A percentile compares a stretch with the other conserved stretches of the same genome.
Evolutionary conservation across 2,329 filamentous ascomycete genomes (phyloP).

Genomic region (Penicillium aurantiogriseum): DNA sequence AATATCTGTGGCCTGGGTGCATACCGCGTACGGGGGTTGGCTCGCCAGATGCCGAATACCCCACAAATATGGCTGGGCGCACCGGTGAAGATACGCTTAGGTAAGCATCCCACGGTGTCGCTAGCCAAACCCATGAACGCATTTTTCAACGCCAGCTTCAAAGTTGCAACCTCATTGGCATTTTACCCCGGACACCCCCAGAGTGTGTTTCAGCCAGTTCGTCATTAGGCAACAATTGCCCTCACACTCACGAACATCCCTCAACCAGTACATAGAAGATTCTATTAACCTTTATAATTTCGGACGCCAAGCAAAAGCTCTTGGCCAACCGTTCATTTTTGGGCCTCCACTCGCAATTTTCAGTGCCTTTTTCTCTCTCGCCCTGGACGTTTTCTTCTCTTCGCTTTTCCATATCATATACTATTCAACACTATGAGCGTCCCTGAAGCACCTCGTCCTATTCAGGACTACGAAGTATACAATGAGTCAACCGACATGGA

Average conservation of each 20-base stretch:
- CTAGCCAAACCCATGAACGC: neutral
- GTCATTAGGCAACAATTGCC: neutral
- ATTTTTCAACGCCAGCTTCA: neutral
- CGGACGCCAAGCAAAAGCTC: slow-evolving; percentile 21
- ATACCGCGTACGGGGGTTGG: neutral
- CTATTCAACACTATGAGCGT: slow-evolving; percentile 15
- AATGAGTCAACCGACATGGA: slow-evolving; percentile 18
- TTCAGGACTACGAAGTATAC: slow-evolving; percentile 17
- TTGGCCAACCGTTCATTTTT: slow-evolving; percentile 16
- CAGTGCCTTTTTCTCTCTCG: slow-evolving; percentile 14
- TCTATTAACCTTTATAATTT: slow-evolving; percentile 2
- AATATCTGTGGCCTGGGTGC: neutral
- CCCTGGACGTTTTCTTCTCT: slow-evolving; percentile 4
- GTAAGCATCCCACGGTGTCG: neutral
- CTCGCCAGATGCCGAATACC: neutral
- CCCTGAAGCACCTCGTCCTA: slow-evolving; percentile 9
- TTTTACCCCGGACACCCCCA: neutral
- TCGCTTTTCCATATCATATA: neutral
- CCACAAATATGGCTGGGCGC: neutral
- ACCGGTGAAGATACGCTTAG: slow-evolving; percentile 5
- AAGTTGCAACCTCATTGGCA: neutral
- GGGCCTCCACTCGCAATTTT: slow-evolving; percentile 15
- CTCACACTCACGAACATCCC: neutral
- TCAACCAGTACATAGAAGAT: neutral
- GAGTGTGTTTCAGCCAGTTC: neutral